Conservation (phyloP, 352 stramenopile species). For the Ophiocytium majus region DNA sequence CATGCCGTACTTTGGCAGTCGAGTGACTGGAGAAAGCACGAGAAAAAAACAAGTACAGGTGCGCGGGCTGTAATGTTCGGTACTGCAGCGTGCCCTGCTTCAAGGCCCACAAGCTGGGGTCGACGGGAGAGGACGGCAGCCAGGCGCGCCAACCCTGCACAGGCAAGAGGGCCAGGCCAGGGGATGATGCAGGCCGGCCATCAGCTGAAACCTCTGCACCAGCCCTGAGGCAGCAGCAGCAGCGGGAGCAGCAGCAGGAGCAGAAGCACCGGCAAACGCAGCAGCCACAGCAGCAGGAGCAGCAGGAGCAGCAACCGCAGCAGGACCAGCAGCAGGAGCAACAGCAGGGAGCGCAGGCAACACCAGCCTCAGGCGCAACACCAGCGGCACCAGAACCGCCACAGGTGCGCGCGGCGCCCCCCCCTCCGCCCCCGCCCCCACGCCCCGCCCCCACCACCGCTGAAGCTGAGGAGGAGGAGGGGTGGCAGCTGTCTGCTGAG, state of each 20-base stretch:
- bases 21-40: too few relatives aligned
- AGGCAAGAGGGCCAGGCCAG: conserved; percentile 30
- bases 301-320: background rate
- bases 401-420: too few relatives aligned
- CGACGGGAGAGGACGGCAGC: background rate
- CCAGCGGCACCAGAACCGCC: too few relatives aligned
- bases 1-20: too few relatives aligned
- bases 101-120: conserved; percentile 40
- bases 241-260: background rate
- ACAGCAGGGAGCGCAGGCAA: background rate
- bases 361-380: too few relatives aligned
- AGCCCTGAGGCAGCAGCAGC: background rate
- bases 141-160: conserved; percentile 21
- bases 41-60: conserved; percentile 51
- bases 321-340: background rate
- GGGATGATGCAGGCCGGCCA: conserved; percentile 21
- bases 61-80: conserved; percentile 26
- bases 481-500: conserved; percentile 42
- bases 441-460: too few relatives aligned
- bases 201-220: background rate
- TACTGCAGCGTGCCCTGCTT: conserved; percentile 44
- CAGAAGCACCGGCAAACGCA: background rate
- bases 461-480: conserved; percentile 43
- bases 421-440: too few relatives aligned
- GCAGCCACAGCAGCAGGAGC: background rate